Evolutionary conservation across 2,329 filamentous ascomycete genomes (phyloP), one percentile per base, ranked within the genome.

Genomic region (Mycogone perniciosa): DNA sequence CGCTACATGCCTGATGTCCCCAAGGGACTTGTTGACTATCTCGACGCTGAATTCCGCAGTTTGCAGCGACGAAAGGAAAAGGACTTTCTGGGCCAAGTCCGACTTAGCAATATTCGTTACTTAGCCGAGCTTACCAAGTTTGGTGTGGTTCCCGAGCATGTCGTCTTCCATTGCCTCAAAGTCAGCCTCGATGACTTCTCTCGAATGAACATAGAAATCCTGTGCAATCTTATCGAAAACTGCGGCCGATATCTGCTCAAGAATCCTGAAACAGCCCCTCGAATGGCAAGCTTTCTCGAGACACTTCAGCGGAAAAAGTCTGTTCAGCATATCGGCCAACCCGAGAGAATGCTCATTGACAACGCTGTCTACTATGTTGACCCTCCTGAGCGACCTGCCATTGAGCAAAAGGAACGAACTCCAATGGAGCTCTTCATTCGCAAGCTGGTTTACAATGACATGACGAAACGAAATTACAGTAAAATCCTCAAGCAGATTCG

Each of bases 291-390:
- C 1, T 99, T 99, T 66, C 71, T 99, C 27, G 93, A 99, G 68
- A 99, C 91, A 0, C 75, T 99, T 10, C 89, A 95, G 64, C 86
- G 93, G 52, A 99, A 99, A 74, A 99, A 99, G 71, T 84, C 88
- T 6, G 91, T 93, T 6, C 90, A 96, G 64, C 91, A 97, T 64
- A 85, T 99, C 52, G 92, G 91, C 10, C 89, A 96, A 61, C 89
- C 95, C 60, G 93, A 99, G 69, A 86, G 91, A 37, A 97, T 99
- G 91, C 81, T 97, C 31, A 93, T 99, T 52, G 93, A 99, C 67
- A 99, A 99, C 64, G 93, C 93, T 4, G 83, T 96, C 52, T 99
- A 99, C 70, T 97, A 96, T 60, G 93, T 99, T 51, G 93, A 97
- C 62, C 93, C 93, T 10, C 95, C 93, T 0, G 86, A 95, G 65